phyloP scores from a whole-genome alignment of 192 early-diverging fungal species.

The Coemansia umbellata region DNA sequence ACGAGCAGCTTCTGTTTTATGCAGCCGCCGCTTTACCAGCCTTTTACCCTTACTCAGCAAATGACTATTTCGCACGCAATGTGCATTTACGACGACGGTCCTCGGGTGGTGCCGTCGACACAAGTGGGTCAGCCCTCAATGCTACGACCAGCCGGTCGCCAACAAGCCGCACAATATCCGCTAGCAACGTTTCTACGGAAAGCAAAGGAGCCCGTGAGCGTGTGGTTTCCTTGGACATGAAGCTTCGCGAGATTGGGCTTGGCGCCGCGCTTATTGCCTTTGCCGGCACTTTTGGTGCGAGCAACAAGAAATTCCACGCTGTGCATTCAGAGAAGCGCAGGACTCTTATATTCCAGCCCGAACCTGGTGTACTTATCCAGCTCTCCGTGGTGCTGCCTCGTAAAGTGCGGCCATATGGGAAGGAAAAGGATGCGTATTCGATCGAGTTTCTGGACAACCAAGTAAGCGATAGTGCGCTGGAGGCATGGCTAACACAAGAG shows the following conservation, averaged over 20 bases:
- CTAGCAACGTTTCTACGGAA: not conserved
- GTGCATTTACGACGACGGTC: slow-evolving; percentile 27
- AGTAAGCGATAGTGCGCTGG: slow-evolving; percentile 25
- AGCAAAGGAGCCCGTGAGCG: slow-evolving; percentile 13
- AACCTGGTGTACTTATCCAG: slow-evolving; percentile 28
- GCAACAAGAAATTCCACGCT: slow-evolving; percentile 9
- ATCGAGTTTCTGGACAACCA: slow-evolving; percentile 41
- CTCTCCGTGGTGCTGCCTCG: slow-evolving; percentile 40
- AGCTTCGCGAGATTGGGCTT: slow-evolving; percentile 70
- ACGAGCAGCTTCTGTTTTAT: slow-evolving; percentile 75
- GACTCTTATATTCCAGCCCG: slow-evolving; percentile 31
- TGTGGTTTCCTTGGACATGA: slow-evolving; percentile 67
- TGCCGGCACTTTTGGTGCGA: slow-evolving; percentile 36
- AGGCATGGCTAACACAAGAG: slow-evolving; percentile 29
- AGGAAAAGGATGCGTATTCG: slow-evolving; percentile 38
- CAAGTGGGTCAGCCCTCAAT: not conserved
- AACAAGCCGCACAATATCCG: not conserved
- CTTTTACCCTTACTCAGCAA: slow-evolving; percentile 36
- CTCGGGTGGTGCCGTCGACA: slow-evolving; percentile 13
- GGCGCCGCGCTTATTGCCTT: slow-evolving; percentile 71
- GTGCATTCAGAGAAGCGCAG: slow-evolving; percentile 48
- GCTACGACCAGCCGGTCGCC: not conserved
- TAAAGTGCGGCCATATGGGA: slow-evolving; percentile 19
- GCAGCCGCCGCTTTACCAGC: slow-evolving; percentile 52
- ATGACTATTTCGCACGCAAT: slow-evolving; percentile 40